phyloP scores from a whole-genome alignment of 1,284 basidiomycete genomes.

The Papiliotrema nemorosa region DNA sequence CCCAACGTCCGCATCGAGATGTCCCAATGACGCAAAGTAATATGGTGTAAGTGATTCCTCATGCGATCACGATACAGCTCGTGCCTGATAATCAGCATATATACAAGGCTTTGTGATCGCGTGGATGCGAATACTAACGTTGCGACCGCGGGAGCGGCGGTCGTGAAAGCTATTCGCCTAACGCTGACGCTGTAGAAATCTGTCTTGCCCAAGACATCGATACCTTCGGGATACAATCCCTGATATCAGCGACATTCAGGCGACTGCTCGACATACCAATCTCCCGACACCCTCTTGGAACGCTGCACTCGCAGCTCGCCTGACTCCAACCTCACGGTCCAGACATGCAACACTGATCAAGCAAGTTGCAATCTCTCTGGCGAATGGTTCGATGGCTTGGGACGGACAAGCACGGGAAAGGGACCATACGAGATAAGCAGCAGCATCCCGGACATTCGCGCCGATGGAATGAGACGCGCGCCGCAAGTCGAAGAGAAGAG shows the following conservation, averaged over 20 bases:
- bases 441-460: slow-evolving; percentile 89
- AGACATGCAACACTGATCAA: slow-evolving; percentile 77
- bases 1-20: slow-evolving; percentile 71
- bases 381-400: slow-evolving; percentile 61
- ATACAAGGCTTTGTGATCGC: too few relatives aligned
- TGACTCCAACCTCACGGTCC: slow-evolving; percentile 90
- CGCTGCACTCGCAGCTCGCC: slow-evolving; percentile 95
- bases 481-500: slow-evolving; percentile 85
- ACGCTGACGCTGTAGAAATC: slow-evolving; percentile 94
- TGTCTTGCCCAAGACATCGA: slow-evolving; percentile 83
- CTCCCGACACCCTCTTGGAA: slow-evolving; percentile 97
- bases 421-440: slow-evolving; percentile 93
- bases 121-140: slow-evolving; percentile 55
- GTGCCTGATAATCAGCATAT: slow-evolving; percentile 37
- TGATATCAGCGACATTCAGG: slow-evolving; percentile 38
- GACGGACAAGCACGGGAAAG: slow-evolving; percentile 72
- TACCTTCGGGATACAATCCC: slow-evolving; percentile 87
- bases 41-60: slow-evolving; percentile 69
- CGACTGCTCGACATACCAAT: too few relatives aligned
- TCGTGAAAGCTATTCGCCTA: slow-evolving; percentile 74
- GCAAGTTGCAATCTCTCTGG: slow-evolving; percentile 62
- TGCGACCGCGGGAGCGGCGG: slow-evolving; percentile 80
- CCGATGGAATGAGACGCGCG: slow-evolving; percentile 91
- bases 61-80: slow-evolving; percentile 67
- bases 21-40: slow-evolving; percentile 88